A percentile compares a stretch with the other conserved stretches of the same genome.
Conservation (phyloP, 169 alveolate genomes). For the Sarcocystis neurona region DNA sequence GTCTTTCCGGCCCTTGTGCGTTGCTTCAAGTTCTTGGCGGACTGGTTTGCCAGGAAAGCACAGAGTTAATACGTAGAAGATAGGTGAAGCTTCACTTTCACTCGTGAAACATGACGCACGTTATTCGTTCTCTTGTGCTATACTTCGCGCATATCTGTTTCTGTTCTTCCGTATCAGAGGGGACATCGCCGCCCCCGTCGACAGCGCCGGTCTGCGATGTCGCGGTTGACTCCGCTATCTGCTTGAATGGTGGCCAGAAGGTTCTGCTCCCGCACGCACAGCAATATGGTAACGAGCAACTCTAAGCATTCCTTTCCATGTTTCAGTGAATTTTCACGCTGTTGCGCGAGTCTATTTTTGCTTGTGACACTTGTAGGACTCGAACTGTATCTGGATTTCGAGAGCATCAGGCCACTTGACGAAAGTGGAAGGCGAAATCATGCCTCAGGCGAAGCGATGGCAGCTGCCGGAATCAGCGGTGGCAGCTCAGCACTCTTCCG, state of each 20-base stretch:
- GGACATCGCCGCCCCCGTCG: not conserved
- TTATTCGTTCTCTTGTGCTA: no score
- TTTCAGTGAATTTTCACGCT: not conserved
- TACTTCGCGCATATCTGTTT: no score
- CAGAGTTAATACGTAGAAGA: no score
- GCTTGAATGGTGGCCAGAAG: conserved; percentile 58
- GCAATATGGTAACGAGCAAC: conserved; percentile 47
- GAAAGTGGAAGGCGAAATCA: conserved; percentile 84
- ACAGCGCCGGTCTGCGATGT: conserved; percentile 60
- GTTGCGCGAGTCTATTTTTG: not conserved
- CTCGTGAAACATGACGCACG: no score
- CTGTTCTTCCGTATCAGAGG: no score
- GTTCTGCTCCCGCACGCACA: conserved; percentile 59
- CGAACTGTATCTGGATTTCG: conserved; percentile 79
- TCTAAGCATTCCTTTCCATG: not conserved
- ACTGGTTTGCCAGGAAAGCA: no score
- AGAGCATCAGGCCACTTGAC: conserved; percentile 79
- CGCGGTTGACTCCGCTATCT: conserved; percentile 60
- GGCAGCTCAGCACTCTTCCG: conserved; percentile 84
- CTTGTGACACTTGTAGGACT: conserved; percentile 68
- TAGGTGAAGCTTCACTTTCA: no score
- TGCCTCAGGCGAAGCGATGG: conserved; percentile 80
- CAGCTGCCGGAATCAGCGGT: conserved; percentile 88
- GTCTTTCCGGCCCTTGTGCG: no score
- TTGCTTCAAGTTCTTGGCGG: no score